Evolutionary conservation across 345 rosid genomes (phyloP).

Genomic region (Syzygium aqueum): DNA sequence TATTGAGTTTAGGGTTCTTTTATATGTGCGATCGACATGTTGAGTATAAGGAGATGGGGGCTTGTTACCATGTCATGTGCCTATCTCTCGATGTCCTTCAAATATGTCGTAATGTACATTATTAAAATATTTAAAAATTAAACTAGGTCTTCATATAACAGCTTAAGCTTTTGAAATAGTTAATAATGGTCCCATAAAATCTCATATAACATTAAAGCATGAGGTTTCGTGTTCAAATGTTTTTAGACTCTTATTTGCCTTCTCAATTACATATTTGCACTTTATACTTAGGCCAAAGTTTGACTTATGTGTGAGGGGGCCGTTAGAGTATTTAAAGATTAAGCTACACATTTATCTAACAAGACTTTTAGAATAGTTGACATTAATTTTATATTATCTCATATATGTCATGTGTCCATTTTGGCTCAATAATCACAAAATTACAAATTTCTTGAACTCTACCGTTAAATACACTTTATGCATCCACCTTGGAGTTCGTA

Average conservation of each 20-base stretch:
- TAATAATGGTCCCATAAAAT: neutral
- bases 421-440: neutral
- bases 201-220: neutral
- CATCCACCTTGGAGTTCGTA: neutral
- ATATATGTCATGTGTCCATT: neutral
- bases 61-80: neutral
- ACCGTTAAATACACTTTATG: neutral
- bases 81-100: neutral
- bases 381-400: neutral
- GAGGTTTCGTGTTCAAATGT: neutral
- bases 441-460: neutral
- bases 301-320: neutral
- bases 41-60: neutral
- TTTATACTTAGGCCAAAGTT: neutral
- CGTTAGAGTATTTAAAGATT: neutral
- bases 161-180: neutral
- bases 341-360: neutral
- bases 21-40: neutral
- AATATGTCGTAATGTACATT: neutral
- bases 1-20: neutral
- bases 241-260: neutral
- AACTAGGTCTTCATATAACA: accelerated
- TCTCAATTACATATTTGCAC: neutral
- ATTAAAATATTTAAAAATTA: neutral
- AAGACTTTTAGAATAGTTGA: neutral